Evolutionary conservation across 306 rosid genomes (phyloP), one percentile per base, ranked within the genome.

Genomic region (Canavalia gladiata): DNA sequence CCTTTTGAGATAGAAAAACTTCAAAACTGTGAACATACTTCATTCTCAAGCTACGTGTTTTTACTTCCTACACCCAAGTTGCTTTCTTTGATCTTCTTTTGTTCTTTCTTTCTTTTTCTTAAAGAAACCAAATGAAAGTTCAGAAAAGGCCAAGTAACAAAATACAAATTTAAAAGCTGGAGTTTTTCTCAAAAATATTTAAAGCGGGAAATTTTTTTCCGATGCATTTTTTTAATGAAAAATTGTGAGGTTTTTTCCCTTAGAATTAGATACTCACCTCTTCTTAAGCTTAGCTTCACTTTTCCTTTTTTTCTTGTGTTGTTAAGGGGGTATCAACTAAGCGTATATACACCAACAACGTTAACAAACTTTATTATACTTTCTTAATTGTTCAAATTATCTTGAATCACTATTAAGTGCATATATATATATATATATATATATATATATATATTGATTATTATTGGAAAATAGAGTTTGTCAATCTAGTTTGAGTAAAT

Each of bases 31-130:
- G 77, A 76, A 71, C 84, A 87, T 80, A 79, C 98, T 88, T 92
- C 90, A 84, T 83, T 52, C 87, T 88, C 88, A 94, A 88, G 97
- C 92, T 87, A 87, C 87, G 89, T 87, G 80, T 86, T 82, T 86
- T 79, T 60, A 83, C 82, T 76, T 68, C 77, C 69, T 45, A 59
- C 80, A 55, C 76, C 63, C 49, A 69, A 76, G 52, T 84, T 90
- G 79, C 84, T 86, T 87, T 86, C 42, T 75, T 80, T 79, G 41
- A 72, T 80, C 87, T 82, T 65, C 80, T 59, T 65, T 72, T 30
- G 49, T 83, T 84, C 78, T 72, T 88, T 84, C 81, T 75, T 80
- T 84, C 83, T 76, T 86, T 79, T 86, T 80, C 77, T 75, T 74
- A 83, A 65, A 82, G 76, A 77, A 86, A 76, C 55, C 76, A 73